A percentile compares a stretch with the other conserved stretches of the same genome.
These are phyloP conservation scores for Trichoderma atroviride DNA, from an alignment of 2,329 filamentous ascomycete species.

Conservation along the genomic window DNA sequence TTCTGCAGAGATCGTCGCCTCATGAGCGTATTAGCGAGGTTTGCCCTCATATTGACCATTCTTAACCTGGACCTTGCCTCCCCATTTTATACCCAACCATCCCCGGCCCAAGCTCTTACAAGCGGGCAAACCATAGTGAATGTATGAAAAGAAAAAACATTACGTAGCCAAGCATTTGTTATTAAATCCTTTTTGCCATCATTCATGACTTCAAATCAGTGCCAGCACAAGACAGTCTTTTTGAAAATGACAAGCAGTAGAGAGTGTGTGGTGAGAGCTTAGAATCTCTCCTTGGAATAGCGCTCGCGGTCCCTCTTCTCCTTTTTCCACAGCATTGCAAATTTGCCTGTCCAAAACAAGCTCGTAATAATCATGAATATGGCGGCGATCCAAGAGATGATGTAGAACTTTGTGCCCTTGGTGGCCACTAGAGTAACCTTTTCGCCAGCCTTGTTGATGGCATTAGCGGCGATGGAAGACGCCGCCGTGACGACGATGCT, in stretches of 20 bases:
- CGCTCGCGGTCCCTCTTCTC: constrained; percentile 30
- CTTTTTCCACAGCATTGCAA: constrained; percentile 33
- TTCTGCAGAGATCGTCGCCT: neutral
- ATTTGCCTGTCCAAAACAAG: constrained; percentile 46
- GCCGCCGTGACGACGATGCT: constrained; percentile 49
- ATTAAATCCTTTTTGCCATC: neutral
- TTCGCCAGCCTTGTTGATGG: constrained; percentile 48
- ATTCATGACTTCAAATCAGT: neutral
- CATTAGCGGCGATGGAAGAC: constrained; percentile 44
- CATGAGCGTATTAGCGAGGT: constrained; percentile 7
- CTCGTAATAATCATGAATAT: constrained; percentile 46
- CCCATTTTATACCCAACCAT: neutral
- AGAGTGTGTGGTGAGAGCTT: neutral
- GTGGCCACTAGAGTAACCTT: constrained; percentile 49
- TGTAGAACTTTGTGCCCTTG: constrained; percentile 49
- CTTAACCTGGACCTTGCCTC: neutral
- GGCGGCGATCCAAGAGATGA: constrained; percentile 52
- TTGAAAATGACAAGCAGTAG: neutral
- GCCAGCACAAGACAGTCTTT: constrained; percentile 14
- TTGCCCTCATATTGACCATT: neutral
- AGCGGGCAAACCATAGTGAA: constrained; percentile 9
- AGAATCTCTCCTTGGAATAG: constrained; percentile 37
- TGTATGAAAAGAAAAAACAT: neutral
- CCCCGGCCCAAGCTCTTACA: neutral
- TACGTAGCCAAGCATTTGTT: neutral